Evolutionary conservation across 163 green algal species (phyloP).

Genomic region (Scenedesmus sp.): DNA sequence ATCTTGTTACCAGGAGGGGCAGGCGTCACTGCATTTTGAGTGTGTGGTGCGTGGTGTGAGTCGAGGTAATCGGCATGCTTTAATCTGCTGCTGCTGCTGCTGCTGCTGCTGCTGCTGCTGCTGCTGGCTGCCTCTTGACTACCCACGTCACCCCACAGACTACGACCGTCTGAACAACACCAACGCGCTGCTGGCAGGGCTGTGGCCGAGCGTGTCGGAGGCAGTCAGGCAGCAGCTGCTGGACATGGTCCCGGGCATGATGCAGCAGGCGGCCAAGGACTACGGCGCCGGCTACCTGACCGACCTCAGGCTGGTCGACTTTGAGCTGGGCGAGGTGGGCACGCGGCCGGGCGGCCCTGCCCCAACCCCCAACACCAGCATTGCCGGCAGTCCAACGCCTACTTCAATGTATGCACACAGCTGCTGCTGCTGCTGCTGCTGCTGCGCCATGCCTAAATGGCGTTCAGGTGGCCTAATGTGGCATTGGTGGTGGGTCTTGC

Average conservation of each 20-base stretch:
- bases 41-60: too few relatives aligned
- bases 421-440: background rate
- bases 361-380: too few relatives aligned
- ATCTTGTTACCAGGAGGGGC: too few relatives aligned
- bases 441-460: background rate
- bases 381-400: too few relatives aligned
- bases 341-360: too few relatives aligned
- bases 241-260: background rate
- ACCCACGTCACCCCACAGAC: background rate
- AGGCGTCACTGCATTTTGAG: too few relatives aligned
- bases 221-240: constrained; percentile 24
- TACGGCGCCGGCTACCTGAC: constrained; percentile 41
- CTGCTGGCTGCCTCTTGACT: background rate
- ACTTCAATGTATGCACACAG: too few relatives aligned
- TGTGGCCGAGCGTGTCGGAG: constrained; percentile 28
- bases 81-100: background rate
- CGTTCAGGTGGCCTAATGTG: too few relatives aligned
- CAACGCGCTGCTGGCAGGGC: constrained; percentile 38
- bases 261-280: constrained; percentile 11
- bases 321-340: constrained; percentile 40
- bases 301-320: constrained; percentile 11
- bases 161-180: constrained; percentile 49
- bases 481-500: background rate
- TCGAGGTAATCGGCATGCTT: too few relatives aligned
- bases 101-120: background rate